Evolutionary conservation across 169 alveolate species (phyloP).

Genomic region (Cryptosporidium canis): DNA sequence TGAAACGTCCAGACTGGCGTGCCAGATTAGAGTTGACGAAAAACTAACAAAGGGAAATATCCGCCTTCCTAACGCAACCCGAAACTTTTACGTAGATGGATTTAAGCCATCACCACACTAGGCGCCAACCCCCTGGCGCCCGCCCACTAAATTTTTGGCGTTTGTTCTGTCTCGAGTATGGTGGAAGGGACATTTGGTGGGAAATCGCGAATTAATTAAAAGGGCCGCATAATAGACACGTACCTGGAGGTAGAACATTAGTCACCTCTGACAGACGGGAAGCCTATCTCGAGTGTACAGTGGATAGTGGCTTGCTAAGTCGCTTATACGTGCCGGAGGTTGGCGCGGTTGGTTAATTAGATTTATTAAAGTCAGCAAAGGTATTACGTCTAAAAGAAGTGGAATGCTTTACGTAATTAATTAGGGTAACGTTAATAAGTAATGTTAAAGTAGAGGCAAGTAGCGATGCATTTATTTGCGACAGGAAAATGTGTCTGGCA

Average conservation of each 20-base stretch:
- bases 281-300: background rate
- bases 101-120: conserved; percentile 93
- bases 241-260: background rate
- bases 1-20: conserved; percentile 94
- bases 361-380: background rate
- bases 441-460: background rate
- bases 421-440: background rate
- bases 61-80: conserved; percentile 89
- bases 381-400: conserved; percentile 25
- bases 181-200: background rate
- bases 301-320: background rate
- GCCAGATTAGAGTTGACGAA: conserved; percentile 87
- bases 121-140: background rate
- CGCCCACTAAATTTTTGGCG: background rate
- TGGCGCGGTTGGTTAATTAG: background rate
- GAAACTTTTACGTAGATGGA: conserved; percentile 95
- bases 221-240: background rate
- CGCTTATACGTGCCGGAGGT: background rate
- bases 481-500: conserved; percentile 12
- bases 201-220: background rate
- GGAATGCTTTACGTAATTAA: conserved; percentile 1
- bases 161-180: conserved; percentile 5
- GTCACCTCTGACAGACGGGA: background rate
- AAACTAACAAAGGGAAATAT: conserved; percentile 86
- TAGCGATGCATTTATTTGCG: conserved; percentile 5